A percentile compares a stretch with the other conserved stretches of the same genome.
phyloP scores from a whole-genome alignment of 2,329 filamentous ascomycete genomes.

The Stachybotrys chlorohalonatus region DNA sequence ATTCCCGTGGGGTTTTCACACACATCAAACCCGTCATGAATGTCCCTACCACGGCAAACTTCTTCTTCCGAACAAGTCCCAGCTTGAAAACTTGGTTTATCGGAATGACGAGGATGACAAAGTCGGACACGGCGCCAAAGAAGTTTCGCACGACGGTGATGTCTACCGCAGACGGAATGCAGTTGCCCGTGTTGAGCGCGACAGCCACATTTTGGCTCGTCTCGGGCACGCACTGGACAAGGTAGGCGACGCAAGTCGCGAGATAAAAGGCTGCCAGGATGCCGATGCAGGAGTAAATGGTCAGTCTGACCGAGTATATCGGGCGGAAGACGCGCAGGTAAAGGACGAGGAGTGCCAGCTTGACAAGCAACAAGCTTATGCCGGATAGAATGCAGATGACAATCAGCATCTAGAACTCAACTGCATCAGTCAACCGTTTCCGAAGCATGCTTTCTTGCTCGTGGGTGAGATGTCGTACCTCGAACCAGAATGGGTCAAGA shows the following conservation, averaged over 20 bases:
- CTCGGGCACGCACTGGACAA: background rate
- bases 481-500: background rate
- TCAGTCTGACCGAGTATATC: background rate
- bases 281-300: background rate
- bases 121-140: background rate
- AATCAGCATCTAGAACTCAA: background rate
- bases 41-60: background rate
- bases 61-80: background rate
- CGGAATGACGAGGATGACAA: background rate
- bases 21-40: background rate
- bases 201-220: background rate
- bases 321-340: background rate
- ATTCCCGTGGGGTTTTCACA: background rate
- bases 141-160: background rate
- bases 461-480: background rate
- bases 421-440: background rate
- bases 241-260: background rate
- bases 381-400: background rate
- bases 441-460: too few species aligned
- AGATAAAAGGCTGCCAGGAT: background rate
- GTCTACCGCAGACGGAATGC: background rate
- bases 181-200: background rate
- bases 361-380: background rate
- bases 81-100: background rate
- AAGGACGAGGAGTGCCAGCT: background rate